These are phyloP conservation scores for Coprinopsis cinerea DNA, from an alignment of 768 basidiomycete genomes.

Conservation along the genomic window DNA sequence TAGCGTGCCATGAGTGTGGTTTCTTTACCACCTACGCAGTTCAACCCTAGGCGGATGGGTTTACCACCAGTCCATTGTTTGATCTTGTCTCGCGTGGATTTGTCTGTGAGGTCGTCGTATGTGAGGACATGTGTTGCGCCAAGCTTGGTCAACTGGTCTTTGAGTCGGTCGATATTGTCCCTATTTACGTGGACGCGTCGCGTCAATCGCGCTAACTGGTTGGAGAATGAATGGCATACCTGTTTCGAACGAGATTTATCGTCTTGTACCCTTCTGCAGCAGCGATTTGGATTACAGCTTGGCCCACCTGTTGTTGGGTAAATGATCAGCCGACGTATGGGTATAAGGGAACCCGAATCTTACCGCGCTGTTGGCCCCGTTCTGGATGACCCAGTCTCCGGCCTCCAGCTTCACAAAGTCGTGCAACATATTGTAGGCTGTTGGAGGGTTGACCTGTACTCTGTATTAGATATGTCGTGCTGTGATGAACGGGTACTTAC, in stretches of 20 bases:
- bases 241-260: constrained; percentile 73
- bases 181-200: constrained; percentile 24
- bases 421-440: constrained; percentile 77
- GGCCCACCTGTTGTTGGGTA: constrained; percentile 53
- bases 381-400: constrained; percentile 82
- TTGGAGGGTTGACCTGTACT: constrained; percentile 70
- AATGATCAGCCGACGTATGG: background rate
- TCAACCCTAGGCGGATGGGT: constrained; percentile 42
- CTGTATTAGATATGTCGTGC: background rate
- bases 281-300: constrained; percentile 86
- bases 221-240: constrained; percentile 33
- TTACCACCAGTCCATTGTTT: constrained; percentile 61
- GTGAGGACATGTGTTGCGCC: constrained; percentile 77
- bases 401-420: constrained; percentile 57
- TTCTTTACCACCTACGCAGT: constrained; percentile 57
- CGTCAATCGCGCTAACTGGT: background rate
- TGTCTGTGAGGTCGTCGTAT: constrained; percentile 67
- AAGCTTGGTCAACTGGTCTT: constrained; percentile 44
- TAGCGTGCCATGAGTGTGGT: constrained; percentile 66
- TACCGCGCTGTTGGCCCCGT: constrained; percentile 82
- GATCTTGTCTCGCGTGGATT: constrained; percentile 43
- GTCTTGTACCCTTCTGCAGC: constrained; percentile 63
- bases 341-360: constrained; percentile 18
- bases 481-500: constrained; percentile 31
- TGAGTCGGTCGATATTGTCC: constrained; percentile 46